Percentiles rank a stretch among this genome's conserved stretches.
These are phyloP conservation scores for Populus hybrid DNA, from an alignment of 441 rosid genomes.

Conservation along the genomic window DNA sequence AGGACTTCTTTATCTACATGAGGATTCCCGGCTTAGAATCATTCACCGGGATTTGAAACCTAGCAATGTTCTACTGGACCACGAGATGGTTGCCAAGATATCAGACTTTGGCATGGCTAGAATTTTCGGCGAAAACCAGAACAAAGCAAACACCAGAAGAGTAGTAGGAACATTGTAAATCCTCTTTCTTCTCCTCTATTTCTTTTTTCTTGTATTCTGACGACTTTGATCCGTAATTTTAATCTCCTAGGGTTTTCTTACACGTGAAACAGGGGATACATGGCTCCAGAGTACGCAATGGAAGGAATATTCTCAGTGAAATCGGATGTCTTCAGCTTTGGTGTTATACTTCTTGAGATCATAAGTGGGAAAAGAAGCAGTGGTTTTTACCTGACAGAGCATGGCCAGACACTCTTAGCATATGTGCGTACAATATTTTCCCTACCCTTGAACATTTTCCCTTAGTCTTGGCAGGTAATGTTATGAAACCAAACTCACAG, in stretches of 20 bases:
- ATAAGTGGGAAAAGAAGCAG: slow-evolving; percentile 34
- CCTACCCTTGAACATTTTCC: neutral
- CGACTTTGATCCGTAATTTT: neutral
- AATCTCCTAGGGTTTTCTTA: neutral
- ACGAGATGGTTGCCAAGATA: slow-evolving; percentile 38
- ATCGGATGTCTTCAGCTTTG: slow-evolving; percentile 46
- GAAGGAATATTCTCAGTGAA: slow-evolving; percentile 38
- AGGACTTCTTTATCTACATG: slow-evolving; percentile 17
- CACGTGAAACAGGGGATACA: slow-evolving; percentile 29
- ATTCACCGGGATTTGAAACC: slow-evolving; percentile 40
- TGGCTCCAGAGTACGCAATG: slow-evolving; percentile 40
- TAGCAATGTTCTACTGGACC: slow-evolving; percentile 30
- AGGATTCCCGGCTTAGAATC: slow-evolving; percentile 12
- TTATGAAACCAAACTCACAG: slow-evolving; percentile 15
- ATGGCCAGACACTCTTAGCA: slow-evolving; percentile 4
- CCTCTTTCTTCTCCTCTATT: neutral
- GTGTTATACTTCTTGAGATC: slow-evolving; percentile 40
- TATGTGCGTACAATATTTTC: slow-evolving; percentile 7
- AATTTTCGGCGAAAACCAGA: slow-evolving; percentile 29
- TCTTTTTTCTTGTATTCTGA: neutral
- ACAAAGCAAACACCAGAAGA: slow-evolving; percentile 24
- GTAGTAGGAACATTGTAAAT: slow-evolving; percentile 19
- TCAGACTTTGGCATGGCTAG: slow-evolving; percentile 45
- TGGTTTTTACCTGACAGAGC: slow-evolving; percentile 21
- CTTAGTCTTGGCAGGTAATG: too few species aligned